Conservation (phyloP, 176 grass and related monocot species). For the Musa acuminata region DNA sequence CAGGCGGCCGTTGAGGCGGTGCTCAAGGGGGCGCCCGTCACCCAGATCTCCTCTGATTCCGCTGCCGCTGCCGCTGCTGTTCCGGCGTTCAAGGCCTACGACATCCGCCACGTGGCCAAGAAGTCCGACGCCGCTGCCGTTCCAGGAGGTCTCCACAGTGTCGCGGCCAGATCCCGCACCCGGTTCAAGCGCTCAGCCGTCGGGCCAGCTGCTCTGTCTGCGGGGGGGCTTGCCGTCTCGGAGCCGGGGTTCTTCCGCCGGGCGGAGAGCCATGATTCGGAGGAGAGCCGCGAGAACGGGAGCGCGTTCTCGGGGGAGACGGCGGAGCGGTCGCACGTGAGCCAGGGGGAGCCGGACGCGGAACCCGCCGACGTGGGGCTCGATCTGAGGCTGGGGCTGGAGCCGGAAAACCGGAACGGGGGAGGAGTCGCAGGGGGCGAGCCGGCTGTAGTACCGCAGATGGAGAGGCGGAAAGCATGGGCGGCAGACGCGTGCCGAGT, state of each 20-base stretch:
- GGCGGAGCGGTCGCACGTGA: constrained; percentile 42
- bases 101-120: constrained; percentile 35
- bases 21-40: constrained; percentile 23
- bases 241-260: background rate
- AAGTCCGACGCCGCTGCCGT: background rate
- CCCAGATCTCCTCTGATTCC: constrained; percentile 7
- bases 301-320: too few species aligned
- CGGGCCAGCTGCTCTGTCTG: background rate
- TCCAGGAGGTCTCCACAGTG: constrained; percentile 18
- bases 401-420: background rate
- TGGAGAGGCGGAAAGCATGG: background rate
- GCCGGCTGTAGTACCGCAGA: background rate
- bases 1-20: constrained; percentile 9
- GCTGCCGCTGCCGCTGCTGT: constrained; percentile 5
- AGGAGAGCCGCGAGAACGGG: too few species aligned
- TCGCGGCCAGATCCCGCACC: constrained; percentile 22
- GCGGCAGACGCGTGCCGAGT: background rate
- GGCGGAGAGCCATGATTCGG: constrained; percentile 17
- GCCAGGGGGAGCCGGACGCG: constrained; percentile 33
- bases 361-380: constrained; percentile 22
- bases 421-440: background rate
- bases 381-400: constrained; percentile 45
- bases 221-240: constrained; percentile 6
- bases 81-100: constrained; percentile 23
- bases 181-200: constrained; percentile 39